These are phyloP conservation scores for Leccinum griseonigrum DNA, from an alignment of 1,284 basidiomycete species.

Conservation along the genomic window DNA sequence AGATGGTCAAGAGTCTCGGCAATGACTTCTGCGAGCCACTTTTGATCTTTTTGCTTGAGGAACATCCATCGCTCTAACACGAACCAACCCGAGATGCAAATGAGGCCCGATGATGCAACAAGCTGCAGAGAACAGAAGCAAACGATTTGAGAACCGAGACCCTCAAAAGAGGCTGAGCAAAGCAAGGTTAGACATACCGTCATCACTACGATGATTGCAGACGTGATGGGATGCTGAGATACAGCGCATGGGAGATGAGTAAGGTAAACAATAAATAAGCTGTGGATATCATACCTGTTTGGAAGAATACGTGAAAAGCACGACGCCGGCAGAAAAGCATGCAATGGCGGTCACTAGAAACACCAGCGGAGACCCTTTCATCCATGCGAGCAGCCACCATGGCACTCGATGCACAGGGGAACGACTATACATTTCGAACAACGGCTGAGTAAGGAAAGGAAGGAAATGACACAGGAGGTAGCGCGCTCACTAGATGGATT, in stretches of 20 bases:
- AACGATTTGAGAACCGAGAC: neutral
- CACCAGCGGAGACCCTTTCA: slow-evolving; percentile 54
- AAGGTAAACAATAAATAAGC: neutral
- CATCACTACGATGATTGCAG: slow-evolving; percentile 65
- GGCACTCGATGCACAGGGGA: slow-evolving; percentile 55
- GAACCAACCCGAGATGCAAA: slow-evolving; percentile 78
- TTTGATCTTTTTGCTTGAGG: slow-evolving; percentile 61
- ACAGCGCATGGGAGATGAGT: slow-evolving; percentile 1
- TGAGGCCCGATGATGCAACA: slow-evolving; percentile 70
- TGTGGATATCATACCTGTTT: slow-evolving; percentile 35
- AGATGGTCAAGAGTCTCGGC: slow-evolving; percentile 45
- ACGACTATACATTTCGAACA: slow-evolving; percentile 35
- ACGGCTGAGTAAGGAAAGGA: neutral
- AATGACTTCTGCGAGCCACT: slow-evolving; percentile 71
- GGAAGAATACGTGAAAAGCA: slow-evolving; percentile 51
- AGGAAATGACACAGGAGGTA: neutral
- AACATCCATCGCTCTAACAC: slow-evolving; percentile 72
- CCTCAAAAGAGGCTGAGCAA: neutral
- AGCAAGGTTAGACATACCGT: slow-evolving; percentile 41
- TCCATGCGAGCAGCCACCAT: slow-evolving; percentile 50
- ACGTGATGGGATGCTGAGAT: slow-evolving; percentile 53
- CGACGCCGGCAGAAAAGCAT: slow-evolving; percentile 54
- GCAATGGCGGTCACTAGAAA: slow-evolving; percentile 57
- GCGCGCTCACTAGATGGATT: slow-evolving; percentile 51
- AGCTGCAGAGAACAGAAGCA: slow-evolving; percentile 10